A percentile compares a stretch with the other conserved stretches of the same genome.
Evolutionary conservation across 306 rosid genomes (phyloP).

Genomic region (Prunus armeniaca): DNA sequence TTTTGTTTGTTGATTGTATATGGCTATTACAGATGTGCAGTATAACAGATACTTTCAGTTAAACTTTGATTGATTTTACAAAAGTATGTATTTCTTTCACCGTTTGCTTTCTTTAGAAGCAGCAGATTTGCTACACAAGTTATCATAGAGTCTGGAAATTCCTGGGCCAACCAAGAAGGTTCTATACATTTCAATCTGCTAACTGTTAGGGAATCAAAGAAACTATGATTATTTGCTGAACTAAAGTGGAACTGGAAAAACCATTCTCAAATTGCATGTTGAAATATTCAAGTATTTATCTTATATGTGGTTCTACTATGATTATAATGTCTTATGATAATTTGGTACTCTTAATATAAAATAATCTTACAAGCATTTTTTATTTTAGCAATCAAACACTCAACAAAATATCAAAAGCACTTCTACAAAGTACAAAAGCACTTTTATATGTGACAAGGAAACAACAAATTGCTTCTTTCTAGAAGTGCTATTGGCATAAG

Average conservation of each 20-base stretch:
- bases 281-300: too few relatives aligned
- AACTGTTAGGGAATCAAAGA: neutral
- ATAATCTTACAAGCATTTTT: too few relatives aligned
- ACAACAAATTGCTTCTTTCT: too few relatives aligned
- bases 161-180: conserved; percentile 88
- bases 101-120: conserved; percentile 50
- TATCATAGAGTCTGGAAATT: conserved; percentile 68
- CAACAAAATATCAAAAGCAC: too few relatives aligned
- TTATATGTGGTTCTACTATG: too few relatives aligned
- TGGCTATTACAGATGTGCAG: neutral
- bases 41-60: neutral
- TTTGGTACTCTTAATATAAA: too few relatives aligned
- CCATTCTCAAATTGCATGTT: too few relatives aligned
- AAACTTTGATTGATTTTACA: neutral
- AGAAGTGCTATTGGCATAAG: too few relatives aligned
- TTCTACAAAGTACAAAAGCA: too few relatives aligned
- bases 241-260: neutral
- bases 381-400: too few relatives aligned
- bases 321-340: too few relatives aligned
- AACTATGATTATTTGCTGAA: neutral
- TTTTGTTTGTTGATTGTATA: neutral
- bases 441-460: too few relatives aligned
- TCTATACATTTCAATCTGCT: neutral
- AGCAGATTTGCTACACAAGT: conserved; percentile 83
- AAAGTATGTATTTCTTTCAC: conserved; percentile 50